phyloP scores from a whole-genome alignment of 345 rosid genomes.

The Pugionium dolabratum region DNA sequence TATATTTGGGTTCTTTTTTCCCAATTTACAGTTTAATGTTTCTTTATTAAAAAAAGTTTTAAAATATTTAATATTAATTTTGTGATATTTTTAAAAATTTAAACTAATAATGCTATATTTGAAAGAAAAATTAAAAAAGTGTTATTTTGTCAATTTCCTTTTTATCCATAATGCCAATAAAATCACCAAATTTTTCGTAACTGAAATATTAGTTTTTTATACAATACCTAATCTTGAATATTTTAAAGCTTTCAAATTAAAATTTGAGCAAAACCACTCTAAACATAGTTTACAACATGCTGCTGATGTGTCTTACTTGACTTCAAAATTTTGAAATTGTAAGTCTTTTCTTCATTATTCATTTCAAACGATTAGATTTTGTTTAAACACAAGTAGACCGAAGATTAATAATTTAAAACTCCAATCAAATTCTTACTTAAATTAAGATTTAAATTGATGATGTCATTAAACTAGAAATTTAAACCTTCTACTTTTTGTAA shows the following conservation, averaged over 20 bases:
- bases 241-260: no score
- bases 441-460: background rate
- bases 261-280: no score
- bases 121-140: no score
- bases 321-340: background rate
- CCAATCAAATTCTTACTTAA: background rate
- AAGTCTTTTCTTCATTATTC: background rate
- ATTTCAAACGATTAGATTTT: background rate
- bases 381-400: background rate
- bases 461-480: background rate
- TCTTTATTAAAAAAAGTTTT: no score
- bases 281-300: background rate
- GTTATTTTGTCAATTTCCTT: no score
- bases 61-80: no score
- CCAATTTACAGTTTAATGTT: no score
- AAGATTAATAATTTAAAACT: background rate
- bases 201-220: background rate
- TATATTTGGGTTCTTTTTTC: no score
- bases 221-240: background rate
- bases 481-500: background rate
- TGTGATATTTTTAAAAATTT: no score
- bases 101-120: no score
- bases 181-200: no score
- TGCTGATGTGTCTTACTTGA: background rate
- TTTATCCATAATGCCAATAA: no score